phyloP scores from a whole-genome alignment of 1,139 yeast species.

The Yamadazyma atlantica region DNA sequence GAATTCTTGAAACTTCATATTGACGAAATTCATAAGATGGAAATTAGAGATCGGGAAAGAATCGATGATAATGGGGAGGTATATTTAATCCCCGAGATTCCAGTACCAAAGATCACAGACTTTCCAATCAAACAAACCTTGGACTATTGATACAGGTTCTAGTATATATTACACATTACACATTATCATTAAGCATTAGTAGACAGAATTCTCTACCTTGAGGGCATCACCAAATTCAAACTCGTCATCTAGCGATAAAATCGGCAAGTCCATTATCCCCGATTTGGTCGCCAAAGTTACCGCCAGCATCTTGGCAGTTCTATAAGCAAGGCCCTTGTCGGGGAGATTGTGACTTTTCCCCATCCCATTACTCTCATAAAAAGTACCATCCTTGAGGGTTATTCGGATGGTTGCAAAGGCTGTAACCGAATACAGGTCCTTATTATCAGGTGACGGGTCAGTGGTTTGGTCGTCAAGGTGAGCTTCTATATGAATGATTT shows the following conservation, averaged over 20 bases:
- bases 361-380: conserved; percentile 33
- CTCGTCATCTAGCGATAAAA: conserved; percentile 2
- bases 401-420: conserved; percentile 35
- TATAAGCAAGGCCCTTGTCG: conserved; percentile 31
- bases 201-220: not conserved
- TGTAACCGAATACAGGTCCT: conserved; percentile 20
- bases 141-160: conserved; percentile 43
- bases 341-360: conserved; percentile 43
- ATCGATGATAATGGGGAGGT: conserved; percentile 85
- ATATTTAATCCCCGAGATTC: conserved; percentile 71
- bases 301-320: conserved; percentile 54
- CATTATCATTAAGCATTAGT: too few species aligned
- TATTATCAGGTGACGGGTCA: too few species aligned
- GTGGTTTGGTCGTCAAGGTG: conserved; percentile 22
- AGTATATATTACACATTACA: too few species aligned
- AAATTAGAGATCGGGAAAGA: conserved; percentile 85
- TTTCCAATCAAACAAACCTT: conserved; percentile 58
- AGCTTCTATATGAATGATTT: conserved; percentile 32
- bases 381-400: conserved; percentile 50
- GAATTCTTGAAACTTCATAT: conserved; percentile 56
- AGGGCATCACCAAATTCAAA: not conserved
- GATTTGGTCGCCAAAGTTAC: conserved; percentile 48
- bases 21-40: conserved; percentile 73
- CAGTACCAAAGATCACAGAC: conserved; percentile 58
- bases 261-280: conserved; percentile 30